phyloP scores from a whole-genome alignment of 768 basidiomycete genomes.

The Chalciporus piperatus region DNA sequence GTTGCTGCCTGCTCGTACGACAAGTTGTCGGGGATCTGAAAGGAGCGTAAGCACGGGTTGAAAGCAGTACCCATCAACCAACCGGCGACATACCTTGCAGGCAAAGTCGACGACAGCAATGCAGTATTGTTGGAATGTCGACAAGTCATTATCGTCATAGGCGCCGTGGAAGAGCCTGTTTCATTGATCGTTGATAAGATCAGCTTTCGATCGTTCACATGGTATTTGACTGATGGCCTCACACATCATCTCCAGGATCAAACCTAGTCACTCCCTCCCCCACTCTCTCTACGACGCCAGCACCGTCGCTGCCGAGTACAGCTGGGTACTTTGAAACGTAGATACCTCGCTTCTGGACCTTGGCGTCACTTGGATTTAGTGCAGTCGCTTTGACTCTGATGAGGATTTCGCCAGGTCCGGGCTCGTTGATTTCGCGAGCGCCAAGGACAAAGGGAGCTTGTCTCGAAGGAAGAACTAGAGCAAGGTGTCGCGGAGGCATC shows the following conservation, averaged over 20 bases:
- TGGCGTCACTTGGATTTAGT: conserved; percentile 55
- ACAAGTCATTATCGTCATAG: conserved; percentile 36
- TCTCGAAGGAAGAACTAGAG: conserved; percentile 31
- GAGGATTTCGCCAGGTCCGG: conserved; percentile 47
- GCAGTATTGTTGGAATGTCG: conserved; percentile 46
- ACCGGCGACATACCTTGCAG: conserved; percentile 34
- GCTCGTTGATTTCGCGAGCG: conserved; percentile 35
- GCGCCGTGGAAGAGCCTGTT: conserved; percentile 41
- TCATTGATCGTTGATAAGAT: conserved; percentile 21
- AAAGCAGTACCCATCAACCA: not conserved
- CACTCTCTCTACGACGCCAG: conserved; percentile 50
- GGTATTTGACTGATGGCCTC: conserved; percentile 20
- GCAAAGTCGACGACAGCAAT: conserved; percentile 39
- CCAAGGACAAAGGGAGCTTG: conserved; percentile 37
- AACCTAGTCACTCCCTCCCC: conserved; percentile 51
- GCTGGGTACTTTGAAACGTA: conserved; percentile 43
- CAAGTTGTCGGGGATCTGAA: conserved; percentile 44
- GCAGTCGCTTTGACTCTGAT: conserved; percentile 46
- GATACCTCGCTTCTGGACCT: conserved; percentile 41
- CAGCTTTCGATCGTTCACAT: conserved; percentile 12
- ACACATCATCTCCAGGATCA: conserved; percentile 54
- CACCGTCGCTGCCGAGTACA: conserved; percentile 47
- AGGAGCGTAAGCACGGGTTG: conserved; percentile 9
- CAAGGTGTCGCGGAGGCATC: conserved; percentile 28
- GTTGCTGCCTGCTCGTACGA: conserved; percentile 49